A percentile compares a stretch with the other conserved stretches of the same genome.
Evolutionary conservation across 176 grass and related monocot species (phyloP).

Genomic region (Musa acuminata): DNA sequence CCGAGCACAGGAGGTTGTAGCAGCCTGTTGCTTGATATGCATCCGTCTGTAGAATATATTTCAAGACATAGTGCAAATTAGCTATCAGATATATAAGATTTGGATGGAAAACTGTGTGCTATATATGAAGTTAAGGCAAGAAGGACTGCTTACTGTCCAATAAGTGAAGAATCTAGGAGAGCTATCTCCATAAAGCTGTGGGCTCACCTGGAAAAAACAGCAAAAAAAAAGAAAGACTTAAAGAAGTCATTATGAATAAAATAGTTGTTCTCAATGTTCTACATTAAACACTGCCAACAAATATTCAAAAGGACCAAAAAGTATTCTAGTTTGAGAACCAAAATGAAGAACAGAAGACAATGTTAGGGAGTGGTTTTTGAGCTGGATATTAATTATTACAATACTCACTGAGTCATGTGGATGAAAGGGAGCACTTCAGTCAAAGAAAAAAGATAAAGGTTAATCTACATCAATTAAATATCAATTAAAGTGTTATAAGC

Average conservation of each 20-base stretch:
- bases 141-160: conserved; percentile 57
- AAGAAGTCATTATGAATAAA: background rate
- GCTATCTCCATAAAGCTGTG: conserved; percentile 66
- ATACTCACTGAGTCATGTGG: background rate
- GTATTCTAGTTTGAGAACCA: background rate
- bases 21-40: conserved; percentile 80
- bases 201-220: conserved; percentile 45
- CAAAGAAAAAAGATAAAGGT: background rate
- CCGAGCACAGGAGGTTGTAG: conserved; percentile 76
- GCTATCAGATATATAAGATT: background rate
- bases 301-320: background rate
- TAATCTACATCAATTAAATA: too few relatives aligned
- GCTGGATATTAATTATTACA: background rate
- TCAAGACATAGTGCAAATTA: background rate
- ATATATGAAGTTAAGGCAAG: background rate
- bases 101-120: background rate
- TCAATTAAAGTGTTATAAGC: too few relatives aligned
- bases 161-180: conserved; percentile 87
- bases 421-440: background rate
- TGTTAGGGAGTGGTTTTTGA: too few relatives aligned
- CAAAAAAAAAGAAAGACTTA: background rate
- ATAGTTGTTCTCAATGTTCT: background rate
- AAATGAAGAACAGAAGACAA: too few relatives aligned
- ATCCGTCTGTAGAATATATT: conserved; percentile 34
- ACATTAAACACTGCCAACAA: conserved; percentile 13